A percentile compares a stretch with the other conserved stretches of the same genome.
Evolutionary conservation across 768 basidiomycete genomes (phyloP).

Genomic region (Leccinum uliginosum): DNA sequence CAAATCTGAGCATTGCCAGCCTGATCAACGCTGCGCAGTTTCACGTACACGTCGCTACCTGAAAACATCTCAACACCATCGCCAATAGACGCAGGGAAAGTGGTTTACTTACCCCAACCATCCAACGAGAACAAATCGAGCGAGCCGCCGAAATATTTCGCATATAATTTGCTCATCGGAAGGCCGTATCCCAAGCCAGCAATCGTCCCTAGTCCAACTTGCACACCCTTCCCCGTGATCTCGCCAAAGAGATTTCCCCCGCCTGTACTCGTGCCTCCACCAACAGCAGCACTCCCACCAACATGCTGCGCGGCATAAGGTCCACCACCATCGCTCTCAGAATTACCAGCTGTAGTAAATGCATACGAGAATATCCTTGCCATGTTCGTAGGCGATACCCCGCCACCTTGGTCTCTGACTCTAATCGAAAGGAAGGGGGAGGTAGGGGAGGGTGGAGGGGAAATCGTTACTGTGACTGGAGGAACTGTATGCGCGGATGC

Average conservation of each 20-base stretch:
- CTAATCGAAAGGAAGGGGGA: conserved; percentile 65
- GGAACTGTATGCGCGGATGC: conserved; percentile 40
- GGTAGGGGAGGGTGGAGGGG: conserved; percentile 42
- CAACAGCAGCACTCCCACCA: conserved; percentile 66
- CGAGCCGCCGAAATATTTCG: conserved; percentile 83
- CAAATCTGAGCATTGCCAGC: conserved; percentile 50
- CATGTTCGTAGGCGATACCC: conserved; percentile 71
- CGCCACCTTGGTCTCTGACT: conserved; percentile 84
- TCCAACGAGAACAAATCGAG: conserved; percentile 78
- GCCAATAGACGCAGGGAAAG: not conserved
- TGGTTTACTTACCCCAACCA: conserved; percentile 63
- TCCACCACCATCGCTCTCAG: conserved; percentile 49
- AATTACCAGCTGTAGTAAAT: conserved; percentile 76
- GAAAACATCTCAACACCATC: not conserved
- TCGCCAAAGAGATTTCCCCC: conserved; percentile 66
- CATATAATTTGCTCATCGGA: conserved; percentile 75
- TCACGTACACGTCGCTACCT: conserved; percentile 54
- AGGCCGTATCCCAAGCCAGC: conserved; percentile 87
- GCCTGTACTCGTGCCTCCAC: conserved; percentile 36
- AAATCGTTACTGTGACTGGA: conserved; percentile 69
- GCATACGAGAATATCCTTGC: conserved; percentile 85
- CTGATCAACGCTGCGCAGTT: conserved; percentile 48
- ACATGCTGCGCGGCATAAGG: conserved; percentile 78
- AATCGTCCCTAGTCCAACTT: conserved; percentile 83
- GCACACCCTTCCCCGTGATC: conserved; percentile 72